Conservation (phyloP, 164 flowering plant genomes). For the Kalanchoe fedtschenkoi region DNA sequence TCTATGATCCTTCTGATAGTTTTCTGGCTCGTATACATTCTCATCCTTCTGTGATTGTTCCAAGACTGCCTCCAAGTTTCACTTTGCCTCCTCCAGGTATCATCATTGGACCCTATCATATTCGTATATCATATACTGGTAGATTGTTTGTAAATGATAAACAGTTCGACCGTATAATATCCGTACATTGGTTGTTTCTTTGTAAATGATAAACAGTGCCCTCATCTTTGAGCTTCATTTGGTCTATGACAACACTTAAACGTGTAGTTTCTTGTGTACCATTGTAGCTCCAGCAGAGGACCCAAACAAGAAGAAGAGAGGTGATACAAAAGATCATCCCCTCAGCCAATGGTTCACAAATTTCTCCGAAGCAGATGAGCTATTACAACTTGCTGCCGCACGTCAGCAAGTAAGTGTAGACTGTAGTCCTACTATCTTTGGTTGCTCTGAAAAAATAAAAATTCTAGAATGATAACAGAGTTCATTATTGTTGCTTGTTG, state of each 20-base stretch:
- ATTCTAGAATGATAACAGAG: background rate
- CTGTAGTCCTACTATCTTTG: background rate
- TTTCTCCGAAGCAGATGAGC: conserved; percentile 74
- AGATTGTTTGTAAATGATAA: background rate
- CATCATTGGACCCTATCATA: conserved; percentile 4
- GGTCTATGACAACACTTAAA: background rate
- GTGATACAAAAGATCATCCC: conserved; percentile 42
- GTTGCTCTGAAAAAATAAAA: background rate
- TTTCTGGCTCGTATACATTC: conserved; percentile 48
- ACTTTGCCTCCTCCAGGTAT: conserved; percentile 41
- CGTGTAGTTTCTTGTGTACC: conserved; percentile 5
- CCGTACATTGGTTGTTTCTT: background rate
- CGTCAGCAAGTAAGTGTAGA: conserved; percentile 58
- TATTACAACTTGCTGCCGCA: conserved; percentile 59
- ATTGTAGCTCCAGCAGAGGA: conserved; percentile 24
- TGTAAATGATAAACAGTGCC: background rate
- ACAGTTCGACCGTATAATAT: too few relatives aligned
- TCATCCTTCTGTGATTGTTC: conserved; percentile 47
- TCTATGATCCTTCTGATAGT: conserved; percentile 43
- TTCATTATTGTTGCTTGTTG: background rate
- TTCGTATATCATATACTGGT: background rate
- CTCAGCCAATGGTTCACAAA: conserved; percentile 44
- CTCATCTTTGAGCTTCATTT: background rate
- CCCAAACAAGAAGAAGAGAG: conserved; percentile 31
- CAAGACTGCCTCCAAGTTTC: conserved; percentile 36